Evolutionary conservation across 371 early-diverging fungal species (phyloP).

Genomic region (Phascolomyces articulosus): DNA sequence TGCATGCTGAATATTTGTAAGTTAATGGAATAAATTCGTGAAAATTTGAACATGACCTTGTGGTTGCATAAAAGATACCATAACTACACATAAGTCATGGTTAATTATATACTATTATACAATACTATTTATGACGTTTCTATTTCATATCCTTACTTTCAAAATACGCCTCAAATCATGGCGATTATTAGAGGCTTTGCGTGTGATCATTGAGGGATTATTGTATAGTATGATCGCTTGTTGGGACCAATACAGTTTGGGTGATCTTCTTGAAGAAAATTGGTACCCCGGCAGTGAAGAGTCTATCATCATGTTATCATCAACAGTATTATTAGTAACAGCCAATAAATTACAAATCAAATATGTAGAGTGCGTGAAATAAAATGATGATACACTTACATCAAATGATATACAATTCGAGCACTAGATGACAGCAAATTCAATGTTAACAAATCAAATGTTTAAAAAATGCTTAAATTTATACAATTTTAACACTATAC

Average conservation of each 20-base stretch:
- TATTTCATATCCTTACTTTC: constrained; percentile 38
- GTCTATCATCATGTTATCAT: too few species aligned
- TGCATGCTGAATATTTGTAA: constrained; percentile 65
- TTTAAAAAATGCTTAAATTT: too few species aligned
- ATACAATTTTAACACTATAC: too few species aligned
- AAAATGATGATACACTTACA: constrained; percentile 25
- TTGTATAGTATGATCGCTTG: constrained; percentile 89
- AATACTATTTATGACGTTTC: neutral
- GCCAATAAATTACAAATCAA: too few species aligned
- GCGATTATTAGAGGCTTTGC: constrained; percentile 22
- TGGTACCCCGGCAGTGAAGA: constrained; percentile 76
- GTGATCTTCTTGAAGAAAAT: constrained; percentile 67
- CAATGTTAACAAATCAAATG: neutral
- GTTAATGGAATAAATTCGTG: constrained; percentile 64
- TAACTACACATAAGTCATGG: too few species aligned
- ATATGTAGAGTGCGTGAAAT: neutral
- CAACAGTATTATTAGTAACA: too few species aligned
- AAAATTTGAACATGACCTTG: constrained; percentile 86
- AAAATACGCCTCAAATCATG: constrained; percentile 56
- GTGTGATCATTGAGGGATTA: constrained; percentile 77
- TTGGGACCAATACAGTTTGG: constrained; percentile 72
- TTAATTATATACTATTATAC: neutral
- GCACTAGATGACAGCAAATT: constrained; percentile 28
- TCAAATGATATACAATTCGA: constrained; percentile 65
- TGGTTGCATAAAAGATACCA: constrained; percentile 74